Percentiles rank a stretch among this genome's conserved stretches.
Evolutionary conservation across 305 asterid genomes (phyloP).

Genomic region (Solanum chacoense): DNA sequence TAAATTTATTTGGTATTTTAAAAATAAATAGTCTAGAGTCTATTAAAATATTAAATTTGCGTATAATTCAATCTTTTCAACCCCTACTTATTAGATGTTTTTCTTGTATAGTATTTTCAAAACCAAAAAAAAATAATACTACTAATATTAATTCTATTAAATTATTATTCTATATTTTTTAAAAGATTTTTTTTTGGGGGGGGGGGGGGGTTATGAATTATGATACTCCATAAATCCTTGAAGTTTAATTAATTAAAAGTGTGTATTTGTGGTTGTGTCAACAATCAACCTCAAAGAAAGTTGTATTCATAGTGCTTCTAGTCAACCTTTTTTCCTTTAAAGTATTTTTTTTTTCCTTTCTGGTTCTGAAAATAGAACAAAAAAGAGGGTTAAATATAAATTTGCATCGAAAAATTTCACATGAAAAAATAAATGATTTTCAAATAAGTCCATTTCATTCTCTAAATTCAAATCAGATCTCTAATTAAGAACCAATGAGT

Average conservation of each 20-base stretch:
- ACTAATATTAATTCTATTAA: background rate
- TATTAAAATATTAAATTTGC: background rate
- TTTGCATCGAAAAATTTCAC: rapidly evolving
- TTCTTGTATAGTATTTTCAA: background rate
- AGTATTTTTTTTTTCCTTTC: background rate
- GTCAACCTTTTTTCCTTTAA: background rate
- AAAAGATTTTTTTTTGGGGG: background rate
- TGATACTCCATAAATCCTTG: background rate
- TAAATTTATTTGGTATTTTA: background rate
- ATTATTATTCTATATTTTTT: background rate
- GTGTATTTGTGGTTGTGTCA: background rate
- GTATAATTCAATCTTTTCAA: background rate
- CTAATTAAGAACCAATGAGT: too few species aligned
- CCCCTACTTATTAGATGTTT: background rate
- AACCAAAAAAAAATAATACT: background rate
- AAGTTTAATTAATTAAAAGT: background rate
- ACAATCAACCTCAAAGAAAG: background rate
- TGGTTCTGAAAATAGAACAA: background rate
- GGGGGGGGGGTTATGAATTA: background rate
- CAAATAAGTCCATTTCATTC: background rate
- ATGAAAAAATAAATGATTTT: too few species aligned
- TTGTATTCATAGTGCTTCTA: background rate
- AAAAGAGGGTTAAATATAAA: background rate
- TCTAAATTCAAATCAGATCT: too few species aligned
- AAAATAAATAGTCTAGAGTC: background rate